These are phyloP conservation scores for Hydnum rufescens DNA, from an alignment of 768 basidiomycete species.

Conservation along the genomic window DNA sequence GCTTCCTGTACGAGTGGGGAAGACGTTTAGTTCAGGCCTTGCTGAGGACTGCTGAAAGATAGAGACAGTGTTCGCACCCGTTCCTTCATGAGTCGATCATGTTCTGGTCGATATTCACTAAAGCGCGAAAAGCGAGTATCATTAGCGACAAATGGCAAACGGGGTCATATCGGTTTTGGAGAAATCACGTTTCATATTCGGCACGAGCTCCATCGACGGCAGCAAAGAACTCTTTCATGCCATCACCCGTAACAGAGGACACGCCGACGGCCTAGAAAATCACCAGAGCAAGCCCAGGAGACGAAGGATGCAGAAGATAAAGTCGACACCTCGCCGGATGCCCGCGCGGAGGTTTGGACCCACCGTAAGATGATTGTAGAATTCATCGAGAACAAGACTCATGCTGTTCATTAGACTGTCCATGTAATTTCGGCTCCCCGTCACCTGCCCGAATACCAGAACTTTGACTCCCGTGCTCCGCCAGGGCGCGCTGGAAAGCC, in stretches of 20 bases:
- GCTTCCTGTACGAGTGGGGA: slow-evolving; percentile 40
- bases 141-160: not conserved
- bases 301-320: not conserved
- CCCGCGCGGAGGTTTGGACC: slow-evolving; percentile 10
- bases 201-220: slow-evolving; percentile 73
- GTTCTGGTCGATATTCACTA: slow-evolving; percentile 85
- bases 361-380: slow-evolving; percentile 90
- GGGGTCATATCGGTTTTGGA: not conserved
- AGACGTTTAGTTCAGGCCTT: slow-evolving; percentile 15
- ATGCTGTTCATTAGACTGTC: slow-evolving; percentile 98
- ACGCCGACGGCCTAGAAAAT: slow-evolving; percentile 70
- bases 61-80: slow-evolving; percentile 14
- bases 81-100: slow-evolving; percentile 36
- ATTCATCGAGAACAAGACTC: slow-evolving; percentile 95
- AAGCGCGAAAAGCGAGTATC: not conserved
- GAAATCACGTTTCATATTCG: slow-evolving; percentile 69
- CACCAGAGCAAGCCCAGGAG: not conserved
- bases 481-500: slow-evolving; percentile 74
- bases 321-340: not conserved
- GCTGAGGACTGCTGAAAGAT: not conserved
- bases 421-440: slow-evolving; percentile 93
- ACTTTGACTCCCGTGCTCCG: slow-evolving; percentile 36
- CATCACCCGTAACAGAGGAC: slow-evolving; percentile 88
- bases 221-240: slow-evolving; percentile 77
- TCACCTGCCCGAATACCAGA: slow-evolving; percentile 33